Evolutionary conservation across 306 rosid genomes (phyloP).

Genomic region (Quillaja saponaria): DNA sequence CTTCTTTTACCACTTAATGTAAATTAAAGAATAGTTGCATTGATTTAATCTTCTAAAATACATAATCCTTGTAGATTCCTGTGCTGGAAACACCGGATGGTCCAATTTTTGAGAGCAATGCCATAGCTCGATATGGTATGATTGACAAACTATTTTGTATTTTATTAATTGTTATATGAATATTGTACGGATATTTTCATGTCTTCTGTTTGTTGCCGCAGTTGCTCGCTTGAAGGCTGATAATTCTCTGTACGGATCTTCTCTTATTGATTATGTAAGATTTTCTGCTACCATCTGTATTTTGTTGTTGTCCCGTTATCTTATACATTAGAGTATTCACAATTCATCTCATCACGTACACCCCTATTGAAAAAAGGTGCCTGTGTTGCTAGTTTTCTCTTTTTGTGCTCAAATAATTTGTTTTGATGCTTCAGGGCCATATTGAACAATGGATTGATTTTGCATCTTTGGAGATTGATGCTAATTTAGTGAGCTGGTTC

Average conservation of each 20-base stretch:
- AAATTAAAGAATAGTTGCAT: neutral
- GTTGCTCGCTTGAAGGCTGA: conserved; percentile 63
- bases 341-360: neutral
- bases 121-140: conserved; percentile 79
- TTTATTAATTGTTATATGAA: neutral
- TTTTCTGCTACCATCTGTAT: neutral
- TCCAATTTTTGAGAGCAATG: conserved; percentile 76
- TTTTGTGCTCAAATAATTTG: neutral
- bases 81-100: conserved; percentile 81
- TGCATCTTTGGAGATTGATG: conserved; percentile 65
- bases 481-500: conserved; percentile 35
- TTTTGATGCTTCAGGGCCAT: conserved; percentile 56
- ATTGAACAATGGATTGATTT: conserved; percentile 91
- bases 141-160: neutral
- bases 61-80: conserved; percentile 53
- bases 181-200: neutral
- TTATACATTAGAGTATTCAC: neutral
- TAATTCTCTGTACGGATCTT: conserved; percentile 55
- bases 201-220: conserved; percentile 33
- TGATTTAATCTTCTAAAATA: neutral
- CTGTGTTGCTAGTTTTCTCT: neutral
- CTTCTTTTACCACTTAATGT: neutral
- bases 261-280: conserved; percentile 58
- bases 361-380: neutral
- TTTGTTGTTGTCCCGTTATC: neutral